Base-by-base conservation (phyloP, 257 asterid genomes). In the Vinca minor region DNA sequence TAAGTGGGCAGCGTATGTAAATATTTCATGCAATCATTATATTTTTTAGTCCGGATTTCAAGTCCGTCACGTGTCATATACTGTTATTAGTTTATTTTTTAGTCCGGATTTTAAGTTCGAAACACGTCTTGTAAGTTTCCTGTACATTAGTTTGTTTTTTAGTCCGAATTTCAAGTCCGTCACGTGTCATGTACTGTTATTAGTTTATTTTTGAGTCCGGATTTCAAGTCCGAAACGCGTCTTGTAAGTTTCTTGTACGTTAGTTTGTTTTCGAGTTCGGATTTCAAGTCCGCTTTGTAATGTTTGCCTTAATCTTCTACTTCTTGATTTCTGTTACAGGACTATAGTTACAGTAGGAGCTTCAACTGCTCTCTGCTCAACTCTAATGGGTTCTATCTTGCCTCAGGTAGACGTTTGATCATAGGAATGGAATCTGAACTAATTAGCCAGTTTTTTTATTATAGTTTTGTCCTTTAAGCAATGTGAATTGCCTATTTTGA, bases 1-100 rank as follows among this genome's bases (percentile, higher is more conserved):
- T 50, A 25, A 82, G 7, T 92, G 98, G 98, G 98, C 98, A 54
- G 95, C 96, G 98, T 92, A 78, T 78, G 98, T 78, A 50, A 41
- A 75, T 62, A 41, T 57, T 28, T 69, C 38, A 9, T 57, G 66
- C 48, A 9, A 25, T 42, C 8, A 17, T 45, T 59, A 4, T 61
- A 36, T 65, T 62, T n/a, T n/a, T n/a, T n/a, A n/a, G n/a, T n/a
- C n/a, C n/a, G n/a, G n/a, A n/a, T n/a, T n/a, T n/a, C n/a, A n/a
- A n/a, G n/a, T n/a, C n/a, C n/a, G n/a, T n/a, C n/a, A n/a, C n/a
- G n/a, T n/a, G n/a, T n/a, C n/a, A n/a, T n/a, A n/a, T n/a, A n/a
- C n/a, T n/a, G n/a, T n/a, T n/a, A n/a, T n/a, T n/a, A n/a, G n/a
- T n/a, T n/a, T n/a, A n/a, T n/a, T n/a, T n/a, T n/a, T n/a, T n/a